A percentile compares a stretch with the other conserved stretches of the same genome.
Evolutionary conservation across 2,329 filamentous ascomycete species (phyloP).

Genomic region (Bipolaris cookei): DNA sequence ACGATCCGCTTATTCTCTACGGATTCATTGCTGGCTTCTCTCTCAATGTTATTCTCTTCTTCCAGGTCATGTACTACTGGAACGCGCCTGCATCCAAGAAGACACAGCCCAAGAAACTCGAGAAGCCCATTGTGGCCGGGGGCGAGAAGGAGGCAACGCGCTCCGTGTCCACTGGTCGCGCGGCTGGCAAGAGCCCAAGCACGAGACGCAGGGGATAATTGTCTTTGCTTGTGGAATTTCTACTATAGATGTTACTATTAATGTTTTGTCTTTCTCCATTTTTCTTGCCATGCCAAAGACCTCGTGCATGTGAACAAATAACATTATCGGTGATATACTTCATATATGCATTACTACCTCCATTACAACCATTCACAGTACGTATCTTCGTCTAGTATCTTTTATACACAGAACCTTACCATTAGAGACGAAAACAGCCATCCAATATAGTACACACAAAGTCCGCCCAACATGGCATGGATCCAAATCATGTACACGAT

Average conservation of each 20-base stretch:
- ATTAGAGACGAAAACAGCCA: slow-evolving; percentile 17
- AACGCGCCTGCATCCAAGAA: slow-evolving; percentile 61
- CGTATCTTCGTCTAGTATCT: not conserved
- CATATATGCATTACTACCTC: slow-evolving; percentile 29
- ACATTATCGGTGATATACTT: not conserved
- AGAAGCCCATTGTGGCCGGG: slow-evolving; percentile 44
- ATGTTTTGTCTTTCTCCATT: not conserved
- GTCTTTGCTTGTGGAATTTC: not conserved
- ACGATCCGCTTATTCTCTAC: slow-evolving; percentile 95
- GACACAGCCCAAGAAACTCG: slow-evolving; percentile 48
- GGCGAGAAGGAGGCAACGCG: slow-evolving; percentile 38
- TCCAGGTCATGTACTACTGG: slow-evolving; percentile 97
- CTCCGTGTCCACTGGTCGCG: slow-evolving; percentile 46
- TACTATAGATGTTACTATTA: not conserved
- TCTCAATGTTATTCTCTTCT: slow-evolving; percentile 85
- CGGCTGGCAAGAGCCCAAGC: slow-evolving; percentile 57
- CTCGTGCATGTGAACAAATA: not conserved
- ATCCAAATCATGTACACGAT: not conserved
- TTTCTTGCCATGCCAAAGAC: too few species aligned
- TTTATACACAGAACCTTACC: slow-evolving; percentile 6
- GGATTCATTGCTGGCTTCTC: slow-evolving; percentile 89
- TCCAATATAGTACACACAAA: slow-evolving; percentile 1
- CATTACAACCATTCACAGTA: slow-evolving; percentile 21
- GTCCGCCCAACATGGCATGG: not conserved
- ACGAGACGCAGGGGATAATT: slow-evolving; percentile 61